A percentile compares a stretch with the other conserved stretches of the same genome.
phyloP scores from a whole-genome alignment of 2,329 filamentous ascomycete genomes.

The Diaporthe batatas region DNA sequence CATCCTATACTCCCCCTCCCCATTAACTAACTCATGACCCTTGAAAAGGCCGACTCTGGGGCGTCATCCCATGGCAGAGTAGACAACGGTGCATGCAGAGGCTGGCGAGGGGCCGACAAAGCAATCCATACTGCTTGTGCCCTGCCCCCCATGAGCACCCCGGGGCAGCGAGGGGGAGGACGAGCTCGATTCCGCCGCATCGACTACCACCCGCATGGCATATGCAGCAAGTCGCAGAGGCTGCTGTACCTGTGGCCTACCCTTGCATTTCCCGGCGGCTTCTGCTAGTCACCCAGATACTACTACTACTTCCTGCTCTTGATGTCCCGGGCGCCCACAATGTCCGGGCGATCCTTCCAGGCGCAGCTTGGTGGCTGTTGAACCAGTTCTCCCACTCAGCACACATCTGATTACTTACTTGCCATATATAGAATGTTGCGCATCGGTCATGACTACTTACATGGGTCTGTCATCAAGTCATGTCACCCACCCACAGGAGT shows the following conservation, averaged over 20 bases:
- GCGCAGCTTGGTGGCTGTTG: conserved; percentile 23
- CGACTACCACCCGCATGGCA: conserved; percentile 34
- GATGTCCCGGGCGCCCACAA: background rate
- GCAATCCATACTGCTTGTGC: background rate
- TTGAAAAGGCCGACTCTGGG: conserved; percentile 6
- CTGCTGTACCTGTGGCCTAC: conserved; percentile 31
- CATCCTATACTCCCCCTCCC: conserved; percentile 1
- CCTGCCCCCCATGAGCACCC: background rate
- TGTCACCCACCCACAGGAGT: conserved; percentile 15
- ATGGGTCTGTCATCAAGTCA: conserved; percentile 13
- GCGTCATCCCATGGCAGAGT: background rate
- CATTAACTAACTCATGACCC: conserved; percentile 11
- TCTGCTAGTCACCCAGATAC: background rate
- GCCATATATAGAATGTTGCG: conserved; percentile 15
- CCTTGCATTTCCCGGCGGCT: conserved; percentile 28
- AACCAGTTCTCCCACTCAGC: background rate
- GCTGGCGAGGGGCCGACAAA: background rate
- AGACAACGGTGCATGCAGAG: background rate
- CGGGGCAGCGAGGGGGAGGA: background rate
- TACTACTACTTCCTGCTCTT: background rate
- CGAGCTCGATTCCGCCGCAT: conserved; percentile 15
- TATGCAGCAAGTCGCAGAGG: conserved; percentile 38
- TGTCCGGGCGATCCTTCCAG: conserved; percentile 8
- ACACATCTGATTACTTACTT: conserved; percentile 4
- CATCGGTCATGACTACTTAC: conserved; percentile 14